A percentile compares a stretch with the other conserved stretches of the same genome.
Conservation (phyloP, 257 asterid genomes). For the Echites panduratus region DNA sequence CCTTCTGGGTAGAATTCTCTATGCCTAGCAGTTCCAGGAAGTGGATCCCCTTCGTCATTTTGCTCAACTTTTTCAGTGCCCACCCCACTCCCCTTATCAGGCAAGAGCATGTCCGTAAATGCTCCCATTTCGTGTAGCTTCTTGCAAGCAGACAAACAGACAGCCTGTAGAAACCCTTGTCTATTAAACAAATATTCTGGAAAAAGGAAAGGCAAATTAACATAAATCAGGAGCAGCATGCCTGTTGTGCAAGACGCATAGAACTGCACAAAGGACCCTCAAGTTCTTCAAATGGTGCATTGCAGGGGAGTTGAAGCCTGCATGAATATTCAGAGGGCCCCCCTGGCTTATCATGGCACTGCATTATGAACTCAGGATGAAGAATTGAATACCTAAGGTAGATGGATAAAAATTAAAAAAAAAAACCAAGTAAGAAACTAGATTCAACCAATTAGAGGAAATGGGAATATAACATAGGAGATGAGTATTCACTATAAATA, state of each 20-base stretch:
- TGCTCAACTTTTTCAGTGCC: constrained; percentile 71
- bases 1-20: constrained; percentile 99
- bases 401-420: not conserved
- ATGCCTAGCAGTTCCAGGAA: constrained; percentile 97
- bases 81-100: constrained; percentile 86
- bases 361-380: constrained; percentile 93
- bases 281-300: constrained; percentile 92
- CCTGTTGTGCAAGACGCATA: constrained; percentile 98
- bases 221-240: constrained; percentile 25
- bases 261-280: constrained; percentile 96
- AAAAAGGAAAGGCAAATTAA: not conserved
- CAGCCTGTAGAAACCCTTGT: constrained; percentile 55
- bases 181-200: constrained; percentile 13
- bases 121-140: constrained; percentile 99
- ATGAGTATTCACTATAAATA: constrained; percentile 1
- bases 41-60: constrained; percentile 85
- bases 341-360: constrained; percentile 76
- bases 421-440: not conserved
- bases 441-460: constrained; percentile 14
- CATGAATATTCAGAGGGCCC: constrained; percentile 79
- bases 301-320: constrained; percentile 98
- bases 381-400: constrained; percentile 75
- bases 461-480: not conserved
- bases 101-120: constrained; percentile 98
- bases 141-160: constrained; percentile 97